Conservation (phyloP, 441 rosid species). For the Erysimum pusillum region DNA sequence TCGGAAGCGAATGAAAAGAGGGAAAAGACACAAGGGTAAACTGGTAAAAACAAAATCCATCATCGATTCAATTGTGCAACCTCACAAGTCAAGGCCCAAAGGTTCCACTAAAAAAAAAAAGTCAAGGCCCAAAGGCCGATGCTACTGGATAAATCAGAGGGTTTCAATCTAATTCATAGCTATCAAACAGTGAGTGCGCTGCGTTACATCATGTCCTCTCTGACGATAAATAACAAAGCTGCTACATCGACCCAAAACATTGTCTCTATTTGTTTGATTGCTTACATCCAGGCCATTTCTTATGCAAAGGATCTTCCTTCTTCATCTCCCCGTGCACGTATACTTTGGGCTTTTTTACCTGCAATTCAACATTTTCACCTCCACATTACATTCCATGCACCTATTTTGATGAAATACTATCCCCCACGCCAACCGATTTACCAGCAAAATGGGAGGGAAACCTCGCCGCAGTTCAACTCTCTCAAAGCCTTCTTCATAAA, state of each 20-base stretch:
- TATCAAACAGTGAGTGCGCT: background rate
- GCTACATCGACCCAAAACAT: conserved; percentile 4
- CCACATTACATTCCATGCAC: conserved; percentile 21
- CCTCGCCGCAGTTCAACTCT: conserved; percentile 59
- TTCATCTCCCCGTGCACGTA: conserved; percentile 57
- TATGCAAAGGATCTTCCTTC: conserved; percentile 45
- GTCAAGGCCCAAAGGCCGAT: conserved; percentile 25
- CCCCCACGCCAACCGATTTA: conserved; percentile 41
- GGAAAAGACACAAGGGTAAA: conserved; percentile 9
- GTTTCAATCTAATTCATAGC: background rate
- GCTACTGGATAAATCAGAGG: background rate
- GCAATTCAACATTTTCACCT: conserved; percentile 44
- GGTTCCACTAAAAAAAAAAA: no score
- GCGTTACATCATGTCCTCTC: conserved; percentile 17
- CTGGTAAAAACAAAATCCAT: background rate
- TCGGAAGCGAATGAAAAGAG: background rate
- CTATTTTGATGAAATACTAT: conserved; percentile 18
- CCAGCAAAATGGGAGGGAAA: conserved; percentile 74
- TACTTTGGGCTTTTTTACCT: conserved; percentile 66
- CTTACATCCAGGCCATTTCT: conserved; percentile 64
- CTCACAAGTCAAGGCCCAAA: background rate
- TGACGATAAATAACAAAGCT: conserved; percentile 9
- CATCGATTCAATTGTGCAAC: background rate
- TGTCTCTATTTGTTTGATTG: conserved; percentile 2
- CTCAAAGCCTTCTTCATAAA: conserved; percentile 67